phyloP scores from a whole-genome alignment of 2,329 filamentous ascomycete species.

The Curvularia verruculosa region DNA sequence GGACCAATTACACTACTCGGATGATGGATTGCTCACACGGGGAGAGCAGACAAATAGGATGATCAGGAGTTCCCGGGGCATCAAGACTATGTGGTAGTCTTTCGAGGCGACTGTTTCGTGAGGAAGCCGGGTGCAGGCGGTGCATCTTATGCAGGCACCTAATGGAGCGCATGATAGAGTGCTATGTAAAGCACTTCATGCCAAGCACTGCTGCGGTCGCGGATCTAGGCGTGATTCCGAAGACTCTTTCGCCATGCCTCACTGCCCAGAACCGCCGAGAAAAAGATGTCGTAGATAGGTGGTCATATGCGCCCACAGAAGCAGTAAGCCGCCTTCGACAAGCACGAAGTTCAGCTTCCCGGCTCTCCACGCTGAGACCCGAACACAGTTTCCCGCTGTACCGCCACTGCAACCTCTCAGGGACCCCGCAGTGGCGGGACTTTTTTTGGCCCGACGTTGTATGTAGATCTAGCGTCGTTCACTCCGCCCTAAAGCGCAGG shows the following conservation, averaged over 20 bases:
- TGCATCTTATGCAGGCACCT: not conserved
- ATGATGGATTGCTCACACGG: not conserved
- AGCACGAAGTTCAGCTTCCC: not conserved
- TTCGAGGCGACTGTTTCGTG: not conserved
- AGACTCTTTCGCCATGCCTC: not conserved
- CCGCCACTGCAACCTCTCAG: not conserved
- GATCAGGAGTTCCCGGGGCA: not conserved
- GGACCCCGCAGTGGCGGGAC: not conserved
- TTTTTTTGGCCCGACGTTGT: not conserved
- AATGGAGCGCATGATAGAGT: not conserved
- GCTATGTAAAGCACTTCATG: too few relatives aligned
- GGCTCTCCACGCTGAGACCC: constrained; percentile 4
- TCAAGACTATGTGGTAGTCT: not conserved
- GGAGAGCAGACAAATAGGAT: not conserved
- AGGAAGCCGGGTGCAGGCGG: not conserved
- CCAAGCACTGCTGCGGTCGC: not conserved
- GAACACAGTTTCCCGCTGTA: not conserved
- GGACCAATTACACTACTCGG: not conserved
- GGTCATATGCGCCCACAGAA: not conserved
- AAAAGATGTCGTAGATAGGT: not conserved
- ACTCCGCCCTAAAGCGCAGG: constrained; percentile 1
- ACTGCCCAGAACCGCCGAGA: not conserved
- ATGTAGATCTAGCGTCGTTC: constrained; percentile 7
- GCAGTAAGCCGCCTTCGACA: not conserved
- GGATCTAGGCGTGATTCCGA: not conserved